A percentile compares a stretch with the other conserved stretches of the same genome.
These are phyloP conservation scores for Pichia gijzeniarum DNA, from an alignment of 805 yeast species.

Conservation along the genomic window DNA sequence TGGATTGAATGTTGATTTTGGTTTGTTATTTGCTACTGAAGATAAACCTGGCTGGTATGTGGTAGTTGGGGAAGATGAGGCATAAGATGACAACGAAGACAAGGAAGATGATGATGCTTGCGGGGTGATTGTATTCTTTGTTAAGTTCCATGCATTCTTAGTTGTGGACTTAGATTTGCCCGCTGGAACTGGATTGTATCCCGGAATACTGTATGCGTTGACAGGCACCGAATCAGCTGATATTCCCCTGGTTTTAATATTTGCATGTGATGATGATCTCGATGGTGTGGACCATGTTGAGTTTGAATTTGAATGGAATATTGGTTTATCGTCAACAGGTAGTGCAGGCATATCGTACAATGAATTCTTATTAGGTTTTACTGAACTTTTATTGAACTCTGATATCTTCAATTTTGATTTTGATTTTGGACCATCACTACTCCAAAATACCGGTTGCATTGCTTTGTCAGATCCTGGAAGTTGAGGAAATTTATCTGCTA, in stretches of 20 bases:
- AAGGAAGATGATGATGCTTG: slow-evolving; percentile 10
- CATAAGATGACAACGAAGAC: not conserved
- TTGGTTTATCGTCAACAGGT: slow-evolving; percentile 9
- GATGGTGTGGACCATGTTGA: not conserved
- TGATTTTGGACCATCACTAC: not conserved
- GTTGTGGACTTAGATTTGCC: not conserved
- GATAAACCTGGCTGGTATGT: not conserved
- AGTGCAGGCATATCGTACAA: slow-evolving; percentile 11
- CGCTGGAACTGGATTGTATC: slow-evolving; percentile 13
- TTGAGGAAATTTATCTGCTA: slow-evolving; percentile 43
- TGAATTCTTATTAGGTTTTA: not conserved
- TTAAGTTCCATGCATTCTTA: slow-evolving; percentile 22
- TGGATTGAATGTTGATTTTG: slow-evolving; percentile 1
- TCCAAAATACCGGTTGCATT: slow-evolving; percentile 1
- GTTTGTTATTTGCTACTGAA: not conserved
- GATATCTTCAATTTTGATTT: slow-evolving; percentile 2
- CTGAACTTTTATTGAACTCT: not conserved
- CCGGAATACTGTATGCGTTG: slow-evolving; percentile 18
- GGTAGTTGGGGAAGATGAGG: not conserved
- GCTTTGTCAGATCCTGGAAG: slow-evolving; percentile 29
- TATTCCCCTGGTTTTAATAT: slow-evolving; percentile 15
- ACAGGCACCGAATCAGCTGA: slow-evolving; percentile 11
- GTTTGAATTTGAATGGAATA: slow-evolving; percentile 1
- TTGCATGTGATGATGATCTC: not conserved
- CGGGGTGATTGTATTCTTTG: slow-evolving; percentile 14